These are phyloP conservation scores for Aspergillus terreus DNA, from an alignment of 2,329 filamentous ascomycete genomes.

Conservation along the genomic window DNA sequence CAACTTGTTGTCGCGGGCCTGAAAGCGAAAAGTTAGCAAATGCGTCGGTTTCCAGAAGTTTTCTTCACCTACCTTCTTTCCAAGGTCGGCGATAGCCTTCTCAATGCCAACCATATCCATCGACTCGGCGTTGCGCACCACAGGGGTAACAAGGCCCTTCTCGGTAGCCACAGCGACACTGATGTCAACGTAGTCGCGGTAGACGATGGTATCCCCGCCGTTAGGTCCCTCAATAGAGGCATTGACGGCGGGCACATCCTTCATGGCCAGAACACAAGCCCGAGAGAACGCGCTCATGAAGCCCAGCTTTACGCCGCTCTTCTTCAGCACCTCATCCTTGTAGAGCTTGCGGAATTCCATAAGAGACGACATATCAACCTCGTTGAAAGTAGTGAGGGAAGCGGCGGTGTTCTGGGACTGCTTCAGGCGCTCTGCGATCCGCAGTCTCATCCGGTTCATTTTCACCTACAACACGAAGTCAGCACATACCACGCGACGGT, in stretches of 20 bases:
- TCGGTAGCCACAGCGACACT: constrained; percentile 96
- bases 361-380: constrained; percentile 96
- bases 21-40: constrained; percentile 3
- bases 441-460: constrained; percentile 99
- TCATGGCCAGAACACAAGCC: constrained; percentile 86
- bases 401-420: constrained; percentile 98
- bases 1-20: constrained; percentile 92
- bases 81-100: constrained; percentile 84
- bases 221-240: constrained; percentile 95
- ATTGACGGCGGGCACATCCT: constrained; percentile 90
- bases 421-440: constrained; percentile 96
- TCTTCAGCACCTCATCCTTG: constrained; percentile 95
- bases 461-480: constrained; percentile 64
- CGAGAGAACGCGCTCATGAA: constrained; percentile 98
- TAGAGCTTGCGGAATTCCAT: constrained; percentile 97
- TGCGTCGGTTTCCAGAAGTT: neutral
- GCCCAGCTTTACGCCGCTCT: constrained; percentile 95
- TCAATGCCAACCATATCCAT: constrained; percentile 89
- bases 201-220: constrained; percentile 95
- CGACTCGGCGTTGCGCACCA: constrained; percentile 87
- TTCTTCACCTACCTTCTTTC: constrained; percentile 72
- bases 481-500: too few relatives aligned
- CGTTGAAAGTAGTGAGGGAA: constrained; percentile 96
- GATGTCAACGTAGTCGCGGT: constrained; percentile 96
- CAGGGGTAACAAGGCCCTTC: constrained; percentile 94